phyloP scores from a whole-genome alignment of 352 stramenopile genomes.

The Globisporangium echinulatum region DNA sequence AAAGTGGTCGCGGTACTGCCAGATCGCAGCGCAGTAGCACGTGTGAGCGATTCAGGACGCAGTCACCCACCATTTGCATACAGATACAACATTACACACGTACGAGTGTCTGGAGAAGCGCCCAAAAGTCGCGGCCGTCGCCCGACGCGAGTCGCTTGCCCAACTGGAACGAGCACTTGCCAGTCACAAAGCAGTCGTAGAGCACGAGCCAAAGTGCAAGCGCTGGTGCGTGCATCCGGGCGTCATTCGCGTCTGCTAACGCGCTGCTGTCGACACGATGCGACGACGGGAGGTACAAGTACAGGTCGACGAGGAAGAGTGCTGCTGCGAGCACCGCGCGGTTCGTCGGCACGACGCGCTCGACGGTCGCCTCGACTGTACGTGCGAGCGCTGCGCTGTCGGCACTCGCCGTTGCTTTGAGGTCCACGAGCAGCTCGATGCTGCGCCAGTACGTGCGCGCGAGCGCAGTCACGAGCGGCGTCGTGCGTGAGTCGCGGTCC shows the following conservation, averaged over 20 bases:
- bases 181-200: constrained; percentile 26
- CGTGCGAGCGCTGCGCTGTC: not conserved
- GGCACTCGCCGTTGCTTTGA: constrained; percentile 18
- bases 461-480: constrained; percentile 51
- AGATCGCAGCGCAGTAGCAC: not conserved
- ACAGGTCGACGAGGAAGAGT: constrained; percentile 74
- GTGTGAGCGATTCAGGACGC: not conserved
- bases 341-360: constrained; percentile 25
- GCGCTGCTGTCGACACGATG: constrained; percentile 17
- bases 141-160: constrained; percentile 9
- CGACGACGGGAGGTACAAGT: constrained; percentile 59
- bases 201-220: constrained; percentile 62
- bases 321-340: constrained; percentile 38
- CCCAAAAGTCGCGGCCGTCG: constrained; percentile 44
- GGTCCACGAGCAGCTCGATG: constrained; percentile 29
- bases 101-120: constrained; percentile 44
- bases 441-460: constrained; percentile 55
- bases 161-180: constrained; percentile 17
- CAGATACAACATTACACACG: not conserved
- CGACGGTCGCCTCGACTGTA: constrained; percentile 9
- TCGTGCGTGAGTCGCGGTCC: constrained; percentile 31
- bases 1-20: constrained; percentile 18
- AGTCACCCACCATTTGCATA: no score
- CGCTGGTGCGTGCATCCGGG: constrained; percentile 16
- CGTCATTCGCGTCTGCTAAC: not conserved